These are phyloP conservation scores for Blastocystis sp. DNA, from an alignment of 352 stramenopile species.

Conservation along the genomic window DNA sequence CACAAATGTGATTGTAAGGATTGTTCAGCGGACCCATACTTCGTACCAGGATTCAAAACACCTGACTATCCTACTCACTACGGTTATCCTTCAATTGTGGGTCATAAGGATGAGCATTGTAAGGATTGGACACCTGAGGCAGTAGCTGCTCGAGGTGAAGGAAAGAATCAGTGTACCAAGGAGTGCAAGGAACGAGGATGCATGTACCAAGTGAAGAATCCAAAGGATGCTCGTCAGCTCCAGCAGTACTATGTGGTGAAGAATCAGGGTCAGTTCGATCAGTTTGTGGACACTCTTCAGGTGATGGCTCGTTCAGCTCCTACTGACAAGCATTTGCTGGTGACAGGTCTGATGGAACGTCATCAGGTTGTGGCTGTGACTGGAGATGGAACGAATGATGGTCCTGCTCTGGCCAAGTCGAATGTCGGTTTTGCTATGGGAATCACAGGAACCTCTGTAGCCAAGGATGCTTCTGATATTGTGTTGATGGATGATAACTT, in stretches of 20 bases:
- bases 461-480: constrained; percentile 93
- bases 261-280: constrained; percentile 56
- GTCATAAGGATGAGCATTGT: constrained; percentile 31
- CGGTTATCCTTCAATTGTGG: constrained; percentile 42
- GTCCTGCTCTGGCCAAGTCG: constrained; percentile 82
- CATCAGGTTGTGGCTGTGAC: constrained; percentile 88
- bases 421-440: constrained; percentile 83
- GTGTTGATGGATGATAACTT: constrained; percentile 96
- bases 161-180: constrained; percentile 24
- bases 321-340: constrained; percentile 90
- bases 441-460: constrained; percentile 89
- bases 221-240: constrained; percentile 27
- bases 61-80: constrained; percentile 65
- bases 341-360: constrained; percentile 73
- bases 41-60: constrained; percentile 67
- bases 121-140: constrained; percentile 30
- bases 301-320: constrained; percentile 85
- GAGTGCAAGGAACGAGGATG: constrained; percentile 55
- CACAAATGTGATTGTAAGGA: constrained; percentile 61
- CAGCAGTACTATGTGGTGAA: constrained; percentile 39
- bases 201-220: constrained; percentile 46
- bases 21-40: constrained; percentile 75
- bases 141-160: neutral
- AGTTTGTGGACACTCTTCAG: constrained; percentile 72
- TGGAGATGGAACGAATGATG: constrained; percentile 98